Evolutionary conservation across 306 rosid genomes (phyloP).

Genomic region (Glycyrrhiza uralensis): DNA sequence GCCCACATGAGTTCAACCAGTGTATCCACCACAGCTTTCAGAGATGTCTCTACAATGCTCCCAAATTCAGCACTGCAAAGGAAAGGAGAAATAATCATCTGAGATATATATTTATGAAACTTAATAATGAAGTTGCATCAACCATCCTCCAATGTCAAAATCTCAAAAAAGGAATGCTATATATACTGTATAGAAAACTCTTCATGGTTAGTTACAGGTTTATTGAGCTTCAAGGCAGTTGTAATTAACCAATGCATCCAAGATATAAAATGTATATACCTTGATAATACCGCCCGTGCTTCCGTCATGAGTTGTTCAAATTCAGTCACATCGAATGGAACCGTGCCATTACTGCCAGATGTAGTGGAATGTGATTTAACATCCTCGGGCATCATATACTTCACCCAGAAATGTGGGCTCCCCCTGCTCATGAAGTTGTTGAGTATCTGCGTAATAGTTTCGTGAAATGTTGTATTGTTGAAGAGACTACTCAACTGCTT

Average conservation of each 20-base stretch:
- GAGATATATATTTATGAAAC: constrained; percentile 6
- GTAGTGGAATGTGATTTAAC: constrained; percentile 32
- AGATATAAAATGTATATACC: constrained; percentile 48
- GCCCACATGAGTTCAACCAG: constrained; percentile 55
- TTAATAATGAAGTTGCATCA: not conserved
- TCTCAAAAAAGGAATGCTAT: not conserved
- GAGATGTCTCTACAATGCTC: constrained; percentile 54
- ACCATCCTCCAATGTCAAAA: not conserved
- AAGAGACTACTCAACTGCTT: constrained; percentile 64
- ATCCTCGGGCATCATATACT: constrained; percentile 74
- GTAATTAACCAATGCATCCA: not conserved
- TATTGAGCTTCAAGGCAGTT: constrained; percentile 3
- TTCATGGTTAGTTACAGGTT: too few relatives aligned
- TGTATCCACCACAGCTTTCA: constrained; percentile 54
- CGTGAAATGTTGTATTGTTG: constrained; percentile 56
- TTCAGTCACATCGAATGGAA: constrained; percentile 46
- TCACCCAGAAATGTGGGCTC: constrained; percentile 71
- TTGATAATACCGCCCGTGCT: constrained; percentile 68
- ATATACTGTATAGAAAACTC: not conserved
- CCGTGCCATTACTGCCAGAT: constrained; percentile 32
- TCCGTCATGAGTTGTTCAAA: constrained; percentile 78
- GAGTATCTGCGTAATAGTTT: constrained; percentile 60
- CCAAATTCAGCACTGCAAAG: constrained; percentile 70
- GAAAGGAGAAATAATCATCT: not conserved
- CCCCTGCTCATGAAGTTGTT: constrained; percentile 64